These are phyloP conservation scores for Cytospora paraplurivora DNA, from an alignment of 2,329 filamentous ascomycete genomes.

Conservation along the genomic window DNA sequence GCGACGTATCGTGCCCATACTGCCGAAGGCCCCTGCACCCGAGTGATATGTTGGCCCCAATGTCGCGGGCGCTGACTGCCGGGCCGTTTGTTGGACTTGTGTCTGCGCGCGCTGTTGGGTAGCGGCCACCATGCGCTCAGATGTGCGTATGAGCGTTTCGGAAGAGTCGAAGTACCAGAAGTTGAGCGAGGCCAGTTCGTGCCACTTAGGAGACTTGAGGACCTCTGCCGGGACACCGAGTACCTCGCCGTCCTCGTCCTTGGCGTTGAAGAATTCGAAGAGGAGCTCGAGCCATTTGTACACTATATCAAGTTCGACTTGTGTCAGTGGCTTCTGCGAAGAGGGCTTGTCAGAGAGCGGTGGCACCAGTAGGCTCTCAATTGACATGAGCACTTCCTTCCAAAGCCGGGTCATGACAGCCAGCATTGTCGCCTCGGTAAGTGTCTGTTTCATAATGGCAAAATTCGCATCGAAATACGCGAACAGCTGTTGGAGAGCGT, in stretches of 20 bases:
- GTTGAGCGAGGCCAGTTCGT: constrained; percentile 92
- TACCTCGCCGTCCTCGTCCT: constrained; percentile 79
- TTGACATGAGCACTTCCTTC: constrained; percentile 94
- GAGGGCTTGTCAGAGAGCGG: constrained; percentile 94
- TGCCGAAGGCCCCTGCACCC: constrained; percentile 58
- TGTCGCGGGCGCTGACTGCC: constrained; percentile 32
- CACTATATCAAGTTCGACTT: constrained; percentile 90
- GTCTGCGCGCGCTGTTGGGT: constrained; percentile 75
- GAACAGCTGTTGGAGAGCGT: constrained; percentile 81
- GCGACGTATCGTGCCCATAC: constrained; percentile 66
- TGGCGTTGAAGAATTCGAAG: constrained; percentile 92
- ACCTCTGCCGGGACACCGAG: constrained; percentile 89
- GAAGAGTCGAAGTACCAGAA: constrained; percentile 98
- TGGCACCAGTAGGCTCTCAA: constrained; percentile 87
- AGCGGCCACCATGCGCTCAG: constrained; percentile 90
- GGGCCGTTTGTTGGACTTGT: constrained; percentile 55
- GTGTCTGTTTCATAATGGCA: constrained; percentile 95
- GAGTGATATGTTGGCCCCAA: constrained; percentile 54
- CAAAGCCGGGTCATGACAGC: constrained; percentile 97
- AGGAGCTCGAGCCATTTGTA: constrained; percentile 92
- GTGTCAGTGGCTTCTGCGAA: constrained; percentile 76
- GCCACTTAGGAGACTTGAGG: constrained; percentile 96
- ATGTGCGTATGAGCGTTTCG: constrained; percentile 89
- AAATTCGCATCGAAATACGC: constrained; percentile 98
- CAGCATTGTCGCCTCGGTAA: constrained; percentile 95